These are phyloP conservation scores for Solanum tacnaense DNA, from an alignment of 257 asterid genomes.

Conservation along the genomic window DNA sequence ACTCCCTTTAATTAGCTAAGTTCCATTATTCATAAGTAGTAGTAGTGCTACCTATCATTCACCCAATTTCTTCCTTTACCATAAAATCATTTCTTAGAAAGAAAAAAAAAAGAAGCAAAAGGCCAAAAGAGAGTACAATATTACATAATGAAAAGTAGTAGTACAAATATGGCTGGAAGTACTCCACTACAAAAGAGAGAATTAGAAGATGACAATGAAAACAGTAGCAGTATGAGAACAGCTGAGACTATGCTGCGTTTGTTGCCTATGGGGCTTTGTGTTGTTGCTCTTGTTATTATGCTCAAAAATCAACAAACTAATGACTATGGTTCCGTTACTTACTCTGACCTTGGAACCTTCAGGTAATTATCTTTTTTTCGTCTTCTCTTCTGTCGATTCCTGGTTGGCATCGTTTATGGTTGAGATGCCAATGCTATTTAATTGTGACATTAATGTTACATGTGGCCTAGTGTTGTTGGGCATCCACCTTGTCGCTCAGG, in stretches of 20 bases:
- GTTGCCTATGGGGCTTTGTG: slow-evolving; percentile 59
- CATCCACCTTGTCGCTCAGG: background rate
- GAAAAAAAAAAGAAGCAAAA: background rate
- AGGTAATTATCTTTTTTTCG: slow-evolving; percentile 19
- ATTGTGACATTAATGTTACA: background rate
- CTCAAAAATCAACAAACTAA: slow-evolving; percentile 65
- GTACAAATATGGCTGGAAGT: background rate
- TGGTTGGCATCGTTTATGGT: background rate
- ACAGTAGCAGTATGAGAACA: slow-evolving; percentile 39
- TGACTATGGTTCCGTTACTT: slow-evolving; percentile 62
- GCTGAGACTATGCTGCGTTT: slow-evolving; percentile 76
- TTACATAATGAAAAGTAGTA: background rate
- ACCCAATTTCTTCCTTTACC: background rate
- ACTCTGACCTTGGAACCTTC: slow-evolving; percentile 77
- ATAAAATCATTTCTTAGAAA: background rate
- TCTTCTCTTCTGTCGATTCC: background rate
- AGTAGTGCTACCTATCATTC: background rate
- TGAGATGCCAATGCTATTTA: background rate
- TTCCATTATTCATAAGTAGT: background rate
- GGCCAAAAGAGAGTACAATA: background rate
- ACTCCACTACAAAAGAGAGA: slow-evolving; percentile 20
- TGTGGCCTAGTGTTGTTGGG: background rate
- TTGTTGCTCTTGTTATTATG: slow-evolving; percentile 72
- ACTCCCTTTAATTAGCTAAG: slow-evolving; percentile 10
- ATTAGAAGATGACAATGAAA: slow-evolving; percentile 25